Conservation (phyloP, 345 rosid genomes). For the Eucalyptus globulus region DNA sequence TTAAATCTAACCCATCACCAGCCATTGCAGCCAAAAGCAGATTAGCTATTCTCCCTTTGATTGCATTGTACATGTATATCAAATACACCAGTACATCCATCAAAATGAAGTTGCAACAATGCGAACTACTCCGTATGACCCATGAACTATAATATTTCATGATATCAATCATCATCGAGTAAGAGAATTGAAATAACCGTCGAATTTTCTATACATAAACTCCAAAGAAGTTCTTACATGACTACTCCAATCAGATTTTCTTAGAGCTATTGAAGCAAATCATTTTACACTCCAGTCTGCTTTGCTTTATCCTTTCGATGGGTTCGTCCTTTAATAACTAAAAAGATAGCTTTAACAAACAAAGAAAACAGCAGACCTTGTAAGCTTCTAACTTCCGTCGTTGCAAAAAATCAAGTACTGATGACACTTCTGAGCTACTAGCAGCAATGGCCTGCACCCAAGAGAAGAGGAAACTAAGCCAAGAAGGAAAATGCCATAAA, state of each 20-base stretch:
- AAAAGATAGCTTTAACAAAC: neutral
- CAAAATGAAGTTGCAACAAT: neutral
- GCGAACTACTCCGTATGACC: neutral
- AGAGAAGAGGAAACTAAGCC: neutral
- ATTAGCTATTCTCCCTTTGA: neutral
- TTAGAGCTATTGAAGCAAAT: neutral
- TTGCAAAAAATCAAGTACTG: slow-evolving; percentile 82
- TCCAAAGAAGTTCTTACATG: neutral
- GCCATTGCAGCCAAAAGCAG: neutral
- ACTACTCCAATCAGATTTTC: neutral
- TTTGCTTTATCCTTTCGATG: neutral
- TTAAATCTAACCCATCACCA: neutral
- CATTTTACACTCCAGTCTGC: neutral
- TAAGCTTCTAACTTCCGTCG: slow-evolving; percentile 80
- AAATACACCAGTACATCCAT: neutral
- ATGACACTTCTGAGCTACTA: slow-evolving; percentile 88
- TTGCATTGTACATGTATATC: neutral
- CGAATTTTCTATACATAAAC: neutral
- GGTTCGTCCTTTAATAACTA: neutral
- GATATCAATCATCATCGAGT: neutral
- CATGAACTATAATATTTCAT: neutral
- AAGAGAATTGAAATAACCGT: neutral
- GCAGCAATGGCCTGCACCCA: slow-evolving; percentile 82
- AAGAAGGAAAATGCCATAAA: neutral
- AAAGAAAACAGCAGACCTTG: slow-evolving; percentile 37